Evolutionary conservation across 1,284 basidiomycete genomes (phyloP), one percentile per base, ranked within the genome.

Genomic region (Laetiporus sulphureus): DNA sequence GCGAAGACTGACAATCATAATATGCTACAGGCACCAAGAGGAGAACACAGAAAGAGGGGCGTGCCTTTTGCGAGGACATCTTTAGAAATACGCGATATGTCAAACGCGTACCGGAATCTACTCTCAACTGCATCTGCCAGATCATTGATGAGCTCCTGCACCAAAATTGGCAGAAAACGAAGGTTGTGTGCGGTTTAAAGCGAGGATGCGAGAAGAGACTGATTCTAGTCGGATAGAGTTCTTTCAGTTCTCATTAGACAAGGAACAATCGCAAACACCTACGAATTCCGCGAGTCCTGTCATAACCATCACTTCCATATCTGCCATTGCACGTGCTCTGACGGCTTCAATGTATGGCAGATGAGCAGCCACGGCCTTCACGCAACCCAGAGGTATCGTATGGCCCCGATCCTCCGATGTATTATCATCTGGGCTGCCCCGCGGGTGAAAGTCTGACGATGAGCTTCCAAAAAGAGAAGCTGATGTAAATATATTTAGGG

Each of bases 111-210:
- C 15, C 75, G 77, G 40, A 95, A 91, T 4, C 91, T 76, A 24
- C 79, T 73, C 42, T 90, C 84, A 2, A 96, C 84, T 0, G 88
- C 83, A 42, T 91, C 83, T 19, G 85, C 90, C 10, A 97, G 68
- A 57, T 96, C 91, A 4, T 68, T 65, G 12, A 96, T 68, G 0
- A 97, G 75, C 44, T 81, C 80, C 45, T 84, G 78, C 1, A 97
- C 89, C 2, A 97, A 75, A 16, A 80, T 73, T 0, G 93, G 88
- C 3, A 98, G 71, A 6, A 91, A 78, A 19, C 85, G 75, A 5
- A 99, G 76, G 59, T 97, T 97, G 64, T 91, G 88, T 2, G 94
- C 92, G 0, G 92, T 96, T 70, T 98, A 94, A 6, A 98, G 73
- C 0, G 91, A 90, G 2, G 90, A 91, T 0, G 91, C 89, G 1